Conservation (phyloP, 352 stramenopile species). For the Globisporangium recalcitrans region DNA sequence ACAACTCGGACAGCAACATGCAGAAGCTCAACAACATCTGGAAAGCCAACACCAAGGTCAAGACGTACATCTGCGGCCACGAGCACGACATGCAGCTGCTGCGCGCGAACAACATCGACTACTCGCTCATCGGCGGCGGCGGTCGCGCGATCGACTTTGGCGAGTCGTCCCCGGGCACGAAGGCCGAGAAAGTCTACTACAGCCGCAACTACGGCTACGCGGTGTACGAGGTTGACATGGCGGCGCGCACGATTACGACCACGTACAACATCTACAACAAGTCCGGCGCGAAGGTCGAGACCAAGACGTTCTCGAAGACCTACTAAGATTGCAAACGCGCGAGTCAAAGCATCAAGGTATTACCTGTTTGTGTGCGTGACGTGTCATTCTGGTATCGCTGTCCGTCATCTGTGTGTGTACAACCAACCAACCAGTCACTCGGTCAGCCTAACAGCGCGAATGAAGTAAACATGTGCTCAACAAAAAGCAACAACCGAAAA, state of each 20-base stretch:
- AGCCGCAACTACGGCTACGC: slow-evolving; percentile 32
- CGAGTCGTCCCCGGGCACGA: slow-evolving; percentile 22
- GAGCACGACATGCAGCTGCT: slow-evolving; percentile 43
- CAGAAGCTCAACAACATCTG: slow-evolving; percentile 21
- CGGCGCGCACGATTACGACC: slow-evolving; percentile 21
- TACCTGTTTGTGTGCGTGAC: neutral
- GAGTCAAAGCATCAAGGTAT: neutral
- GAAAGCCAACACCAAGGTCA: slow-evolving; percentile 23
- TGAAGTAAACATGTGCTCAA: neutral
- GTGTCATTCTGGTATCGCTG: neutral
- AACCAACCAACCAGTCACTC: too few relatives aligned
- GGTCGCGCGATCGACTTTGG: slow-evolving; percentile 27
- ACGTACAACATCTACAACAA: slow-evolving; percentile 36
- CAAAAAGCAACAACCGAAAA: neutral
- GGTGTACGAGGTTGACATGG: slow-evolving; percentile 27
- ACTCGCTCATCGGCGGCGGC: slow-evolving; percentile 34
- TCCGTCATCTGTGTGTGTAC: too few relatives aligned
- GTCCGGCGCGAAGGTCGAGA: slow-evolving; percentile 25
- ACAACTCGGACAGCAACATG: slow-evolving; percentile 28
- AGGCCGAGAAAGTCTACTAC: slow-evolving; percentile 29
- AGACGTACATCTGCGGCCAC: slow-evolving; percentile 35
- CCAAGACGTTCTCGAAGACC: slow-evolving; percentile 21
- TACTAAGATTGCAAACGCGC: slow-evolving; percentile 8
- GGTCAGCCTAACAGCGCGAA: neutral
- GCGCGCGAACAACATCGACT: slow-evolving; percentile 23